These are phyloP conservation scores for Nannizzia gypsea DNA, from an alignment of 2,329 filamentous ascomycete genomes.

Conservation along the genomic window DNA sequence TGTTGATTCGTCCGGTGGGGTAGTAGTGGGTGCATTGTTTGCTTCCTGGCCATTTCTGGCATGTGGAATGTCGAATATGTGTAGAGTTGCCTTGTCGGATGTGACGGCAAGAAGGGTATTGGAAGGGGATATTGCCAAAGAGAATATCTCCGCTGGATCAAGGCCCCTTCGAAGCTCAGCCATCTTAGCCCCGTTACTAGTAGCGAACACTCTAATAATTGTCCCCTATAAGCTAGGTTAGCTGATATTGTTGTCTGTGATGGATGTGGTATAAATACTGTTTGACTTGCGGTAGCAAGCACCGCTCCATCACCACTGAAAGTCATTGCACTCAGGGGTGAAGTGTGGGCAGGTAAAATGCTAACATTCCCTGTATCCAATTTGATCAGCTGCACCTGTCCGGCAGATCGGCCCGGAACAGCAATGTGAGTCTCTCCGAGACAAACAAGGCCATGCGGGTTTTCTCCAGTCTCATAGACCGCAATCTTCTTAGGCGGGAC, in stretches of 20 bases:
- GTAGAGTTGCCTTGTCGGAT: conserved; percentile 90
- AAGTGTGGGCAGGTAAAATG: conserved; percentile 84
- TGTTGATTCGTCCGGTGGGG: conserved; percentile 25
- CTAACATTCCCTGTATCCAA: conserved; percentile 68
- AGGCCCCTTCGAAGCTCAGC: conserved; percentile 80
- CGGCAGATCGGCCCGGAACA: conserved; percentile 75
- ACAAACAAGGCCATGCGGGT: conserved; percentile 67
- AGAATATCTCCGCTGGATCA: conserved; percentile 78
- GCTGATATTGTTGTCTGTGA: background rate
- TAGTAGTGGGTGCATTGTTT: conserved; percentile 10
- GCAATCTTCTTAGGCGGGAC: conserved; percentile 58
- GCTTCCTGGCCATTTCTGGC: conserved; percentile 27
- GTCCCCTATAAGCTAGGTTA: conserved; percentile 51
- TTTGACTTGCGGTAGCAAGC: conserved; percentile 82
- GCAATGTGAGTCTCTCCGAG: conserved; percentile 61
- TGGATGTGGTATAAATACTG: conserved; percentile 31
- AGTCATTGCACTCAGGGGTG: conserved; percentile 63
- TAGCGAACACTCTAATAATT: conserved; percentile 73
- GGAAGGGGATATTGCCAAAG: conserved; percentile 73
- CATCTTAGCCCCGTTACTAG: conserved; percentile 64
- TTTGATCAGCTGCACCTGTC: conserved; percentile 82
- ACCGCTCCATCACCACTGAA: conserved; percentile 70
- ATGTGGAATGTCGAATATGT: conserved; percentile 74
- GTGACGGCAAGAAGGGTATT: conserved; percentile 75
- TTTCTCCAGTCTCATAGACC: conserved; percentile 75